Percentiles rank a stretch among this genome's conserved stretches.
Evolutionary conservation across 495 filamentous ascomycete genomes (phyloP).

Genomic region (Tuber melanosporum): DNA sequence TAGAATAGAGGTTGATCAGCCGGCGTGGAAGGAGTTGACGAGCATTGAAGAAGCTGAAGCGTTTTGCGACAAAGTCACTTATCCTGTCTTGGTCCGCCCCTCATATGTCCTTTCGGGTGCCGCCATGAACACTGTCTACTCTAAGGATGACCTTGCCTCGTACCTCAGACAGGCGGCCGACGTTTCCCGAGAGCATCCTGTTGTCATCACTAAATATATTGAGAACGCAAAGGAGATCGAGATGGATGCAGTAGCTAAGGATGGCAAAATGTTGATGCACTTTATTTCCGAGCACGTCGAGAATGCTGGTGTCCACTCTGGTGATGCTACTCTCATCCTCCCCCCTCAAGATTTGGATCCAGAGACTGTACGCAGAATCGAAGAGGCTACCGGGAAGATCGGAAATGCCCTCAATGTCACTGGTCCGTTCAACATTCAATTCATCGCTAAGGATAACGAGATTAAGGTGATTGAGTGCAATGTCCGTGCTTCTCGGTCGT

Average conservation of each 20-base stretch:
- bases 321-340: conserved; percentile 87
- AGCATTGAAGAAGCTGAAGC: conserved; percentile 76
- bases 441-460: conserved; percentile 98
- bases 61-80: conserved; percentile 78
- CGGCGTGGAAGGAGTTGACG: conserved; percentile 94
- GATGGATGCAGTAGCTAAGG: conserved; percentile 86
- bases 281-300: conserved; percentile 95
- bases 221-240: conserved; percentile 96
- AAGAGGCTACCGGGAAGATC: conserved; percentile 92
- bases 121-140: conserved; percentile 95
- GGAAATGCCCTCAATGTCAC: conserved; percentile 91
- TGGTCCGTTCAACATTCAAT: conserved; percentile 97
- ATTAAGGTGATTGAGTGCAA: conserved; percentile 99
- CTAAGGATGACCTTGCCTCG: conserved; percentile 74
- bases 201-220: conserved; percentile 98
- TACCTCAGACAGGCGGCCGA: conserved; percentile 83
- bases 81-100: conserved; percentile 88
- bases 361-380: conserved; percentile 83
- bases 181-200: conserved; percentile 90
- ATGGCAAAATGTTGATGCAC: conserved; percentile 81
- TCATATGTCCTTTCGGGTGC: conserved; percentile 95
- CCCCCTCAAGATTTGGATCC: conserved; percentile 88
- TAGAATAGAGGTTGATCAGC: conserved; percentile 92
- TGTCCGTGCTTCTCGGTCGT: conserved; percentile 88
- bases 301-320: conserved; percentile 93